Conservation (phyloP, 2,329 filamentous ascomycete species). For the Zymoseptoria crescenta region DNA sequence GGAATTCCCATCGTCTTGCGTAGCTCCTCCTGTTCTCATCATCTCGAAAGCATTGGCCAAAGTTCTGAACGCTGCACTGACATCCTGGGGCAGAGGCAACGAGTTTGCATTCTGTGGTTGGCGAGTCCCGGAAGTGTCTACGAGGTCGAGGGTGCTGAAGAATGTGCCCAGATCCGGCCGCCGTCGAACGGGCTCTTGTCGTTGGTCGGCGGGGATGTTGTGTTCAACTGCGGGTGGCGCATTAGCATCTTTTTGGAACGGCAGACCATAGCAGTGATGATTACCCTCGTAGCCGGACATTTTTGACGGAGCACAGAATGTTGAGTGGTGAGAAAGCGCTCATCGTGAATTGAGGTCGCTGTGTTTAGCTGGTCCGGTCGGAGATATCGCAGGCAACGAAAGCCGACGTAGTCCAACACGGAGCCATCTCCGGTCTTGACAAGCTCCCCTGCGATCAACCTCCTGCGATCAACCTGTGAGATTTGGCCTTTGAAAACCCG, state of each 20-base stretch:
- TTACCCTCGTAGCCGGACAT: slow-evolving; percentile 15
- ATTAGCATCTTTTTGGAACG: background rate
- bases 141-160: slow-evolving; percentile 54
- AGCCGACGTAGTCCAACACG: background rate
- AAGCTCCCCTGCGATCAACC: background rate
- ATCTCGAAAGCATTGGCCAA: slow-evolving; percentile 54
- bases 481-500: too few relatives aligned
- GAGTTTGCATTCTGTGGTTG: slow-evolving; percentile 47
- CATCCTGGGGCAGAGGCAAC: slow-evolving; percentile 52
- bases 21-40: slow-evolving; percentile 39
- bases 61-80: slow-evolving; percentile 50
- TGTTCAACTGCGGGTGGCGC: slow-evolving; percentile 38
- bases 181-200: slow-evolving; percentile 33
- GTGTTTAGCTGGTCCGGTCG: background rate
- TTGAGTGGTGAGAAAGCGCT: background rate
- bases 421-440: background rate
- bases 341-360: background rate
- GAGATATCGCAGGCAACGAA: background rate
- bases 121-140: slow-evolving; percentile 46
- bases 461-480: too few relatives aligned
- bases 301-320: background rate
- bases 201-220: slow-evolving; percentile 35
- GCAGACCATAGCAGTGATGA: background rate
- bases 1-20: slow-evolving; percentile 18
- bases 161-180: slow-evolving; percentile 59